Conservation (phyloP, 176 grass and related monocot genomes). For the Puccinellia tenuiflora region DNA sequence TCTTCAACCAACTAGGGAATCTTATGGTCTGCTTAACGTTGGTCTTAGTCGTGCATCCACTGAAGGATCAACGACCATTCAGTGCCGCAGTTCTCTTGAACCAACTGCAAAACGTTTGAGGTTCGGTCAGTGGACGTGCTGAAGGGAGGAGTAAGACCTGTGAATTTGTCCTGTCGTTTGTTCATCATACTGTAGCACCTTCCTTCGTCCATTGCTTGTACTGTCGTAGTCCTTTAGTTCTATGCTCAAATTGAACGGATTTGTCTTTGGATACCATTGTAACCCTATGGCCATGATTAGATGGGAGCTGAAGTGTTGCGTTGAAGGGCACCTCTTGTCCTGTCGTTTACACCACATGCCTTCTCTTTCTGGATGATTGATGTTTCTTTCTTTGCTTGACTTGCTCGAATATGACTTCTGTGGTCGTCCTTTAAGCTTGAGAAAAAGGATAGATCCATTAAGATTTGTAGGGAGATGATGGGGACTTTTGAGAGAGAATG, state of each 20-base stretch:
- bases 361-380: constrained; percentile 5
- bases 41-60: constrained; percentile 4
- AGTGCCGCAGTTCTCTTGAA: constrained; percentile 3
- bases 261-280: neutral
- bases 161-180: constrained; percentile 11
- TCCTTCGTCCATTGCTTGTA: constrained; percentile 7
- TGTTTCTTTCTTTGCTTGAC: neutral
- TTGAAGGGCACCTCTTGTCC: neutral
- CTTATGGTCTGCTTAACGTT: constrained; percentile 9
- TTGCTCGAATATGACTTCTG: neutral
- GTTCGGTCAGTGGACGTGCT: neutral
- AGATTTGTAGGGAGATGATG: constrained; percentile 1
- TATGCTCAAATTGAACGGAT: neutral
- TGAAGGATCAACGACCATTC: neutral
- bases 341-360: neutral
- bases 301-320: neutral
- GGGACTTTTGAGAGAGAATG: constrained; percentile 9
- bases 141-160: neutral
- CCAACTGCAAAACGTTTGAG: constrained; percentile 12
- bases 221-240: neutral
- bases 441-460: constrained; percentile 8
- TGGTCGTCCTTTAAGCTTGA: constrained; percentile 2
- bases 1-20: constrained; percentile 26
- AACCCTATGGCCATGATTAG: neutral
- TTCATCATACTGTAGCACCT: constrained; percentile 1